Conservation (phyloP, 768 basidiomycete species). For the Pleurotus citrinopileatus region DNA sequence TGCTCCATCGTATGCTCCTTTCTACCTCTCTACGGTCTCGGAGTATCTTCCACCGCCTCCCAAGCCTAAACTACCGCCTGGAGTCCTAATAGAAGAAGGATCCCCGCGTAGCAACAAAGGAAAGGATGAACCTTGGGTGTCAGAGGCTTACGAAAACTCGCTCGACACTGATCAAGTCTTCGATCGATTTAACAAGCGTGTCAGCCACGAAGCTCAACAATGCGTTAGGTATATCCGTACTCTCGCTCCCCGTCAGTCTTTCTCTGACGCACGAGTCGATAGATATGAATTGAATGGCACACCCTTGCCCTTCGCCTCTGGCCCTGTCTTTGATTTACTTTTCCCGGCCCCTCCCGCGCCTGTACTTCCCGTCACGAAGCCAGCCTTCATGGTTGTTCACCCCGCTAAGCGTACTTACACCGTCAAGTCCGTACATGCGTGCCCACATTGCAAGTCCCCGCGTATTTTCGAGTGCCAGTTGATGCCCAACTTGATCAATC, state of each 20-base stretch:
- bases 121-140: slow-evolving; percentile 52
- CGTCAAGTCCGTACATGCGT: slow-evolving; percentile 53
- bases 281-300: slow-evolving; percentile 88
- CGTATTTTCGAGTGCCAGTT: slow-evolving; percentile 92
- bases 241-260: neutral
- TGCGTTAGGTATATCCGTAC: slow-evolving; percentile 72
- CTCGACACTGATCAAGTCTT: slow-evolving; percentile 81
- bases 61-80: slow-evolving; percentile 43
- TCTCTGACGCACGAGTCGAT: slow-evolving; percentile 10
- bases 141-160: slow-evolving; percentile 82
- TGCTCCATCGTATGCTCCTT: slow-evolving; percentile 61
- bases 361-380: slow-evolving; percentile 55
- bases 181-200: slow-evolving; percentile 75
- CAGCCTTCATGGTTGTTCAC: slow-evolving; percentile 54
- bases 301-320: slow-evolving; percentile 85
- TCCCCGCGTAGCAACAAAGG: slow-evolving; percentile 26
- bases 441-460: slow-evolving; percentile 61
- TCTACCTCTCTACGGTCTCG: slow-evolving; percentile 72
- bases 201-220: slow-evolving; percentile 72
- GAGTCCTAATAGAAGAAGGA: slow-evolving; percentile 41
- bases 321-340: slow-evolving; percentile 65
- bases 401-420: slow-evolving; percentile 52
- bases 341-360: slow-evolving; percentile 57
- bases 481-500: slow-evolving; percentile 90
- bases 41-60: slow-evolving; percentile 68